Evolutionary conservation across 208 protist species (phyloP).

Genomic region (Crithidia sp.): DNA sequence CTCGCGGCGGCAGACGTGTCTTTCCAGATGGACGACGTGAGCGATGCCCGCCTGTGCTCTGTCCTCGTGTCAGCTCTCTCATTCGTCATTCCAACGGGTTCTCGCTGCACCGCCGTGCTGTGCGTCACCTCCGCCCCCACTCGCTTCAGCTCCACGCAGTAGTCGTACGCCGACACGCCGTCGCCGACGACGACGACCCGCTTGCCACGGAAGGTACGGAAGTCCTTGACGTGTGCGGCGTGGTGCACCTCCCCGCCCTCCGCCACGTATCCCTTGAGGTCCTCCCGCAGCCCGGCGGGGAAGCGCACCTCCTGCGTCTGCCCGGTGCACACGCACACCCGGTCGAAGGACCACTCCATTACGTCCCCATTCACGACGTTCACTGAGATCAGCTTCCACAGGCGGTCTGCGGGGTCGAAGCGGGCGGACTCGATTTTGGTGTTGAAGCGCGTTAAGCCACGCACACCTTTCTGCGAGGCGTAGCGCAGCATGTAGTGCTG

Average conservation of each 20-base stretch:
- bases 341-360: conserved; percentile 89
- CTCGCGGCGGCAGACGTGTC: not conserved
- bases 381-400: conserved; percentile 89
- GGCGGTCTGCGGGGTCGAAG: conserved; percentile 34
- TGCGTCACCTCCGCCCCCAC: conserved; percentile 80
- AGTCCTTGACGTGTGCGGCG: conserved; percentile 87
- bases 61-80: too few species aligned
- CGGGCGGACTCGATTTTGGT: conserved; percentile 88
- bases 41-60: not conserved
- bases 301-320: conserved; percentile 83
- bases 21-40: conserved; percentile 12
- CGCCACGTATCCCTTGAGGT: conserved; percentile 45
- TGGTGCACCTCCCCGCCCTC: conserved; percentile 83
- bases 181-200: conserved; percentile 85
- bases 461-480: conserved; percentile 68
- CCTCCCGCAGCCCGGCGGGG: conserved; percentile 50
- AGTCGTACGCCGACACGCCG: conserved; percentile 84
- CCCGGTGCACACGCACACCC: conserved; percentile 86
- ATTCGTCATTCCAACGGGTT: not conserved
- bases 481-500: conserved; percentile 80
- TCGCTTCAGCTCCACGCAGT: conserved; percentile 68
- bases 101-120: conserved; percentile 40
- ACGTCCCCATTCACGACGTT: conserved; percentile 87
- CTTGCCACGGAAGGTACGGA: conserved; percentile 70
- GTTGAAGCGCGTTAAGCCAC: conserved; percentile 82